Base-by-base conservation (phyloP, 2,329 filamentous ascomycete species). In the Cercospora beticola region DNA sequence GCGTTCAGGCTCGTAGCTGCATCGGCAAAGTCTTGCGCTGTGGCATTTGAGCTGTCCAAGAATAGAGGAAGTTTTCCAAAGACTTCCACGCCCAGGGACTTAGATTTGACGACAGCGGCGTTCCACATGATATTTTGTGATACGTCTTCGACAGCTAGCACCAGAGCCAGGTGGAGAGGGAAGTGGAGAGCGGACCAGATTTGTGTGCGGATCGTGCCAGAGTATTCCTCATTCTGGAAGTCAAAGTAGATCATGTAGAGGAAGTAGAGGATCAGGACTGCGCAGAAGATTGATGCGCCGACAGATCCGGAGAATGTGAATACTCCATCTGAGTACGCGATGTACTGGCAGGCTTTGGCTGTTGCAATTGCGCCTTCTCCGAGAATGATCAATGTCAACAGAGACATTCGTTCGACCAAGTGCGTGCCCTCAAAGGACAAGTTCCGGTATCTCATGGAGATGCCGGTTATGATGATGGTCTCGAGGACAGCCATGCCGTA, bases 401-500 rank as follows among this genome's bases (percentile, higher is more conserved):
- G 74, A n/a, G 74, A 77, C 79, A 80, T 79, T 33, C 74, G 75
- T 68, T 81, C 74, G 6, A 78, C 73, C 61, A 81, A 74, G 65
- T 81, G 79, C 12, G 79, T 80, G 8, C 78, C 78, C 61, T 80
- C 79, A 75, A 80, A 80, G 49, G 73, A 77, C 67, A 80, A 74
- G 36, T 77, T 74, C 21, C 77, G 74, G 74, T 75, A 79, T 23
- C 76, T 46, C 62, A 73, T 76, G 2, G 76, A 78, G 8, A 80
- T 73, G 2, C 62, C 68, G 3, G 78, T 77, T 2, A 75, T 78
- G 36, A 78, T 63, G 5, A 77, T 23, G 2, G 77, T 78, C 62
- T 80, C 79, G 0, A 67, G 59, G 3, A 79, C 68, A 2, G 76
- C 76, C 61, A 80, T 74, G 23, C 86, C 74, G 72, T 89, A 89